A percentile compares a stretch with the other conserved stretches of the same genome.
Conservation (phyloP, 352 stramenopile species). For the Phytopythium vexans region DNA sequence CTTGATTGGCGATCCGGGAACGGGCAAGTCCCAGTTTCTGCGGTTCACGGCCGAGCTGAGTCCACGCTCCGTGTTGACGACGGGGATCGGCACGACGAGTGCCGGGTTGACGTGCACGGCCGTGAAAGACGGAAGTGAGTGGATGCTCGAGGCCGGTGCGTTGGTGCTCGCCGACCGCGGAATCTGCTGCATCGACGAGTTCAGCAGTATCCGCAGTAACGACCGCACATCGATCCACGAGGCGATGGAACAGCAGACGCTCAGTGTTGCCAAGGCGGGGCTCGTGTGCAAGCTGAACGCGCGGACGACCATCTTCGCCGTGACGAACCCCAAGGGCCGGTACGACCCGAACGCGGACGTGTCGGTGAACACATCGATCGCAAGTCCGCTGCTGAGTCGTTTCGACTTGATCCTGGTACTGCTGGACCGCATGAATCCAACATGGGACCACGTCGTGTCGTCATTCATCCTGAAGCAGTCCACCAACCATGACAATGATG, state of each 20-base stretch:
- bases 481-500: constrained; percentile 11
- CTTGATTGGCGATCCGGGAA: constrained; percentile 73
- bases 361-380: constrained; percentile 95
- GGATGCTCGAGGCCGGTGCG: constrained; percentile 95
- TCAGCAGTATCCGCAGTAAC: constrained; percentile 93
- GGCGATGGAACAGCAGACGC: constrained; percentile 98
- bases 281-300: constrained; percentile 97
- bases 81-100: constrained; percentile 94
- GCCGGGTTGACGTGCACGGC: constrained; percentile 96
- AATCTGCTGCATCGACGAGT: constrained; percentile 98
- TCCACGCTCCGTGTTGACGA: constrained; percentile 95
- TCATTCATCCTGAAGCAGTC: constrained; percentile 94
- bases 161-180: constrained; percentile 90
- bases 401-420: constrained; percentile 98
- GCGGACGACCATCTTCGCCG: constrained; percentile 93
- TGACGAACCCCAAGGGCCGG: constrained; percentile 92
- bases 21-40: constrained; percentile 95
- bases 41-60: constrained; percentile 94
- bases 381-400: constrained; percentile 93
- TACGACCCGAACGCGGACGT: constrained; percentile 88
- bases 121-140: constrained; percentile 94
- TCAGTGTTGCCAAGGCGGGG: constrained; percentile 96
- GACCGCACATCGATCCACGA: constrained; percentile 94
- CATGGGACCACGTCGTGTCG: constrained; percentile 93
- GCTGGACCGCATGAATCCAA: constrained; percentile 83